phyloP scores from a whole-genome alignment of 192 early-diverging fungal genomes.

The Obelidium mucronatum region DNA sequence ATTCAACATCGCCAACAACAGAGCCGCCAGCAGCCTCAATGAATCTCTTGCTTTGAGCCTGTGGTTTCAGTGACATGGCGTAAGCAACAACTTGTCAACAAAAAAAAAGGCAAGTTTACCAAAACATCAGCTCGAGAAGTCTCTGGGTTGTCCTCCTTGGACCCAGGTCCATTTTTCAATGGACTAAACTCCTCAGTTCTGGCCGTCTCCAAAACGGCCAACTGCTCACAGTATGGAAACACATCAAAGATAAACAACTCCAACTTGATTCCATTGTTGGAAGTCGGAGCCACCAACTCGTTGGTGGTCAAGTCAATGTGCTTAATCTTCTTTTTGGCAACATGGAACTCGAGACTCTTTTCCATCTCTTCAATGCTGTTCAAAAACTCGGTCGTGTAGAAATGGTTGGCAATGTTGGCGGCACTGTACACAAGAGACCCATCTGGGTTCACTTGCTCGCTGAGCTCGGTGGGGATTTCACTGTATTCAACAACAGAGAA shows the following conservation, averaged over 20 bases:
- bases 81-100: background rate
- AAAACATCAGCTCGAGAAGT: constrained; percentile 91
- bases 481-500: constrained; percentile 96
- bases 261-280: constrained; percentile 96
- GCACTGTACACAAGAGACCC: constrained; percentile 82
- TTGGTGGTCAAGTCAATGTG: constrained; percentile 82
- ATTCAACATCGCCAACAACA: constrained; percentile 78
- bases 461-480: constrained; percentile 83
- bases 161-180: constrained; percentile 95
- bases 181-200: constrained; percentile 97
- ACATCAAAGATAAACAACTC: constrained; percentile 99
- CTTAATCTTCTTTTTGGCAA: constrained; percentile 98
- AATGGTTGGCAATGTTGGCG: constrained; percentile 99
- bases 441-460: constrained; percentile 70
- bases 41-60: constrained; percentile 84
- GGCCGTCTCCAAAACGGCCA: constrained; percentile 93
- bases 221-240: constrained; percentile 85
- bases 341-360: constrained; percentile 89
- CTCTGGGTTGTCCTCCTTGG: constrained; percentile 89
- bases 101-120: background rate
- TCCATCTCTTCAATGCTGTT: constrained; percentile 85
- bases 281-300: constrained; percentile 70
- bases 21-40: constrained; percentile 84
- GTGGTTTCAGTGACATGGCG: background rate
- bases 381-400: constrained; percentile 93